Conservation (phyloP, 2,329 filamentous ascomycete genomes). For the Cucurbitaria berberidis region DNA sequence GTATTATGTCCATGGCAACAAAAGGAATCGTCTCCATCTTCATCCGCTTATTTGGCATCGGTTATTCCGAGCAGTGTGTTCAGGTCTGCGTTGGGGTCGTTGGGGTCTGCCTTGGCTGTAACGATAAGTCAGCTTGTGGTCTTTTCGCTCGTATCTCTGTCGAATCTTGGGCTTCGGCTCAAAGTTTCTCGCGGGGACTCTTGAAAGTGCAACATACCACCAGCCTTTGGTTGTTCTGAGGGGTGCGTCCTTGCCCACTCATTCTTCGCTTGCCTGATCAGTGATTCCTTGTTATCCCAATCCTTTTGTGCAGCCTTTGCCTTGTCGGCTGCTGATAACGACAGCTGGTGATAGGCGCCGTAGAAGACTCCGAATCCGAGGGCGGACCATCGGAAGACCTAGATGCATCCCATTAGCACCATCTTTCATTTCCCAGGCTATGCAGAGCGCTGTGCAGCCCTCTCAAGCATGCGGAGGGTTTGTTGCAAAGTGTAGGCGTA, state of each 20-base stretch:
- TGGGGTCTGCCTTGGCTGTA: conserved; percentile 68
- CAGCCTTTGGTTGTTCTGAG: conserved; percentile 38
- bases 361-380: conserved; percentile 92
- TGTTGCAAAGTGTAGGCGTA: conserved; percentile 45
- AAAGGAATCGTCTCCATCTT: conserved; percentile 19
- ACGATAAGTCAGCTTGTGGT: not conserved
- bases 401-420: conserved; percentile 37
- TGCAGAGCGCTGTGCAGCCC: not conserved
- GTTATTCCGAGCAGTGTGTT: conserved; percentile 64
- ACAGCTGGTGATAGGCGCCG: conserved; percentile 90
- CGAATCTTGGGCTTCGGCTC: not conserved
- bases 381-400: conserved; percentile 98
- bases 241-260: conserved; percentile 82
- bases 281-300: conserved; percentile 86
- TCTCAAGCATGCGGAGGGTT: not conserved
- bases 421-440: conserved; percentile 10
- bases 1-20: conserved; percentile 31
- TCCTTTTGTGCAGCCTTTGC: conserved; percentile 75
- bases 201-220: conserved; percentile 28
- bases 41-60: conserved; percentile 34
- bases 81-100: conserved; percentile 90
- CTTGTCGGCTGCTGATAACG: conserved; percentile 75
- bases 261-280: conserved; percentile 92
- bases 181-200: not conserved
- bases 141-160: not conserved